Evolutionary conservation across 768 basidiomycete species (phyloP).

Genomic region (Suillus occidentalis): DNA sequence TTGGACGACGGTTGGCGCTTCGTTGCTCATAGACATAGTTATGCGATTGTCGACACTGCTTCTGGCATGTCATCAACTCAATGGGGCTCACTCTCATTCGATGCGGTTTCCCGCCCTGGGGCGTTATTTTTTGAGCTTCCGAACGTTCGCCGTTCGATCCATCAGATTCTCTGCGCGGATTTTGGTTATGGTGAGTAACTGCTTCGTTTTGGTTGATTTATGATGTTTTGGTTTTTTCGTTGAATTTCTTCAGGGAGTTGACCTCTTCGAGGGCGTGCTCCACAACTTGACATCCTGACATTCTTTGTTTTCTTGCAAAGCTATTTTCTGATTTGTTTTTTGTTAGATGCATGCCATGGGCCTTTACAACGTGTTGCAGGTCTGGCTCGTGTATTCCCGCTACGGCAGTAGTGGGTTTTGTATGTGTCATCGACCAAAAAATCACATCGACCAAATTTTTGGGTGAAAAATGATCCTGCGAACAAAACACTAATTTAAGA

Average conservation of each 20-base stretch:
- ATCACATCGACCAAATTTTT: too few relatives aligned
- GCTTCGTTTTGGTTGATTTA: constrained; percentile 25
- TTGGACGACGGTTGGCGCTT: constrained; percentile 38
- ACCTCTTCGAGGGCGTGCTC: constrained; percentile 69
- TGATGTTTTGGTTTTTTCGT: constrained; percentile 55
- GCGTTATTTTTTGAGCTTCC: constrained; percentile 48
- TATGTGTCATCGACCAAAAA: too few relatives aligned
- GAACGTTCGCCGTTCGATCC: constrained; percentile 54
- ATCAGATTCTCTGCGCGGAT: constrained; percentile 15
- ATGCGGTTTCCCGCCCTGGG: constrained; percentile 35
- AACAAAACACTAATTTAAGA: too few relatives aligned
- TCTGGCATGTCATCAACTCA: constrained; percentile 60
- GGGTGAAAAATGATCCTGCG: too few relatives aligned
- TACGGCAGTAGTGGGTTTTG: too few relatives aligned
- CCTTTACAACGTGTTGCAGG: neutral
- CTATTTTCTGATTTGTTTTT: constrained; percentile 12
- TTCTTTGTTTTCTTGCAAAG: neutral
- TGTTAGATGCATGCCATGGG: neutral
- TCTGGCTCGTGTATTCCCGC: constrained; percentile 1
- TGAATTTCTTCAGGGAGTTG: constrained; percentile 96
- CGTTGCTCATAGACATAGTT: constrained; percentile 88
- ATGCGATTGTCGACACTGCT: constrained; percentile 69
- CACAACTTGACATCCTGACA: constrained; percentile 62
- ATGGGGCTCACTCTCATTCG: constrained; percentile 91
- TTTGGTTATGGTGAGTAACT: constrained; percentile 24